Percentiles rank a stretch among this genome's conserved stretches.
phyloP scores from a whole-genome alignment of 2,329 filamentous ascomycete genomes.

The Fusarium phyllophilum region DNA sequence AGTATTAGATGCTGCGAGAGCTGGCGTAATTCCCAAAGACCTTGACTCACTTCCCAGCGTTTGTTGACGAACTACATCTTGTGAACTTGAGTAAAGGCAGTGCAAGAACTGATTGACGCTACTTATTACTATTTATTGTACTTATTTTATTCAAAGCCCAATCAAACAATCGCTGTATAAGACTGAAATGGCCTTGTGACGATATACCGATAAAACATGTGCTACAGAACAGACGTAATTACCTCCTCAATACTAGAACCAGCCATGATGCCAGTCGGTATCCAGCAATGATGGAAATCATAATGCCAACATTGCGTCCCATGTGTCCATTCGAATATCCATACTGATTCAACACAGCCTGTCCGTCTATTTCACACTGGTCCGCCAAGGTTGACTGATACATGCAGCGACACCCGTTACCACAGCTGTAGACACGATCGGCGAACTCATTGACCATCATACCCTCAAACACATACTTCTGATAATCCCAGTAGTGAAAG shows the following conservation, averaged over 20 bases:
- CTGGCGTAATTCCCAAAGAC: slow-evolving; percentile 38
- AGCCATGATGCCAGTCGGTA: slow-evolving; percentile 67
- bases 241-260: slow-evolving; percentile 57
- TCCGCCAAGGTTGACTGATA: slow-evolving; percentile 65
- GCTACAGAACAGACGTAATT: not conserved
- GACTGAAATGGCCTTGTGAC: not conserved
- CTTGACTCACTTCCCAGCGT: slow-evolving; percentile 26
- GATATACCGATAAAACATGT: not conserved
- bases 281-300: slow-evolving; percentile 78
- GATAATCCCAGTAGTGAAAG: slow-evolving; percentile 90
- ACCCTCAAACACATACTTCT: slow-evolving; percentile 85
- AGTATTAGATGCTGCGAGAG: slow-evolving; percentile 29
- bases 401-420: slow-evolving; percentile 71
- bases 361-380: slow-evolving; percentile 76
- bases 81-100: not conserved
- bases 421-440: slow-evolving; percentile 65
- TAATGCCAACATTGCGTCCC: slow-evolving; percentile 81
- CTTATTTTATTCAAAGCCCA: not conserved
- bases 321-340: slow-evolving; percentile 75
- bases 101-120: not conserved
- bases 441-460: slow-evolving; percentile 95
- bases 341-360: slow-evolving; percentile 75
- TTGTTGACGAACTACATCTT: slow-evolving; percentile 9
- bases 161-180: not conserved
- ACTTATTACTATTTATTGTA: not conserved